A percentile compares a stretch with the other conserved stretches of the same genome.
Conservation (phyloP, 257 asterid genomes). For the Rubia yunnanensis region DNA sequence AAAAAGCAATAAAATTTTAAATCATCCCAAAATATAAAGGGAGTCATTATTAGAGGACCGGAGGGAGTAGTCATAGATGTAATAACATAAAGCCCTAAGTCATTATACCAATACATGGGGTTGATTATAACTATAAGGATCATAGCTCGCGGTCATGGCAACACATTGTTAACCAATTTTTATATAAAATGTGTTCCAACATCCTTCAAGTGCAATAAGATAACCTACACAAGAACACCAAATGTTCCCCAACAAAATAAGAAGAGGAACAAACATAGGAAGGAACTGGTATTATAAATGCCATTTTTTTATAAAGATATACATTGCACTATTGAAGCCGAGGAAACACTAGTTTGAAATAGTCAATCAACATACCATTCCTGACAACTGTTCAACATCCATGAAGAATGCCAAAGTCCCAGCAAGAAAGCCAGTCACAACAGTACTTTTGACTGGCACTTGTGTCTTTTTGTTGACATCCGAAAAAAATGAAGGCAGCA, state of each 20-base stretch:
- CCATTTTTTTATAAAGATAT: not conserved
- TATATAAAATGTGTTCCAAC: not conserved
- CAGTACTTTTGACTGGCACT: slow-evolving; percentile 84
- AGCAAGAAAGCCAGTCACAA: slow-evolving; percentile 66
- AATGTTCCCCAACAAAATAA: not conserved
- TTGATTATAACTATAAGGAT: too few species aligned
- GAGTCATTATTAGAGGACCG: too few species aligned
- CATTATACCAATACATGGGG: too few species aligned
- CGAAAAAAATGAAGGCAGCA: slow-evolving; percentile 86
- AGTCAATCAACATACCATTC: slow-evolving; percentile 58
- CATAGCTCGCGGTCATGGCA: not conserved
- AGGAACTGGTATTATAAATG: not conserved
- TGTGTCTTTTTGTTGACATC: slow-evolving; percentile 62
- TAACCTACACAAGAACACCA: not conserved
- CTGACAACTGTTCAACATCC: slow-evolving; percentile 98
- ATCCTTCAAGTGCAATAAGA: not conserved
- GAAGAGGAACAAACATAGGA: not conserved
- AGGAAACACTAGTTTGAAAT: not conserved
- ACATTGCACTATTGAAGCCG: not conserved
- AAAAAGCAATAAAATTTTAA: too few species aligned
- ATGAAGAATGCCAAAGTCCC: slow-evolving; percentile 74
- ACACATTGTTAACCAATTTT: not conserved
- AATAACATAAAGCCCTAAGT: too few species aligned
- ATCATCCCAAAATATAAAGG: too few species aligned
- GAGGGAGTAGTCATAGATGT: too few species aligned